Conservation (phyloP, 176 grass and related monocot genomes). For the Panicum miliaceum region DNA sequence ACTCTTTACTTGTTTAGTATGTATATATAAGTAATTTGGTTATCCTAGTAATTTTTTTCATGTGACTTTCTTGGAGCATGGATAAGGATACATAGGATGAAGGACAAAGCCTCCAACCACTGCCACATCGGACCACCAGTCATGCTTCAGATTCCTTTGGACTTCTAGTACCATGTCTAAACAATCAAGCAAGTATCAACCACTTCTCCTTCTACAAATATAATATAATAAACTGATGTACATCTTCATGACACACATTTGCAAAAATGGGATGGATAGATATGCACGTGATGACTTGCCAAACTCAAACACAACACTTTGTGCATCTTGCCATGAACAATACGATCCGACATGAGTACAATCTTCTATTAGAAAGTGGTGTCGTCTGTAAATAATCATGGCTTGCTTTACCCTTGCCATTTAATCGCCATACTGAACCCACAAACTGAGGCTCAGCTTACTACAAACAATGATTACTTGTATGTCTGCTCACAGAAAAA, state of each 20-base stretch:
- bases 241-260: too few relatives aligned
- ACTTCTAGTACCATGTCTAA: background rate
- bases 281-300: too few relatives aligned
- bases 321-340: too few relatives aligned
- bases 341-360: too few relatives aligned
- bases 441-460: background rate
- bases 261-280: too few relatives aligned
- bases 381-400: too few relatives aligned
- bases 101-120: background rate
- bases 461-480: conserved; percentile 10
- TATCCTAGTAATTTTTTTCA: background rate
- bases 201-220: too few relatives aligned
- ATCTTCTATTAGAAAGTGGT: too few relatives aligned
- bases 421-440: background rate
- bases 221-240: too few relatives aligned
- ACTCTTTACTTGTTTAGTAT: background rate
- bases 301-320: too few relatives aligned
- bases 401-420: background rate
- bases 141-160: background rate
- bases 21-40: background rate
- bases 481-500: background rate
- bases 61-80: background rate
- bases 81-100: background rate
- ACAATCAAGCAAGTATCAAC: too few relatives aligned
- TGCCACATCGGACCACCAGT: background rate